These are phyloP conservation scores for Magnusiomyces magnusii DNA, from an alignment of 1,139 yeast genomes.

Conservation along the genomic window DNA sequence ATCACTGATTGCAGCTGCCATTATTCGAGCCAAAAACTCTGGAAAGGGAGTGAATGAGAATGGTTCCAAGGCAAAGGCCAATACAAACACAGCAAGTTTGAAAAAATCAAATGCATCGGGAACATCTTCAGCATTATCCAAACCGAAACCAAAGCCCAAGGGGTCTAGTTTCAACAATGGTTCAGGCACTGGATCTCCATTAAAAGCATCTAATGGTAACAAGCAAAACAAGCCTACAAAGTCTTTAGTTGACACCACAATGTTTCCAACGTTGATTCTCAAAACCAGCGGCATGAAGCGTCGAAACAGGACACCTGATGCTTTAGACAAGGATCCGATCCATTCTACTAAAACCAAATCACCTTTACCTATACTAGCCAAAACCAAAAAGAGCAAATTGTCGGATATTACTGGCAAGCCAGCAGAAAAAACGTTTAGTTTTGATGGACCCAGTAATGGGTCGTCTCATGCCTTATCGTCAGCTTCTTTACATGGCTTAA, in stretches of 20 bases:
- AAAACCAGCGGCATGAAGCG: neutral
- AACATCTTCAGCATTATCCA: neutral
- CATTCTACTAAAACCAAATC: neutral
- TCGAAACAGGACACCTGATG: neutral
- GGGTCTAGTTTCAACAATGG: neutral
- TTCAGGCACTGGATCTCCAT: neutral
- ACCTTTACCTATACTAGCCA: neutral
- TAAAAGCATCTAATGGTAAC: neutral
- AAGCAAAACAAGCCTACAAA: neutral
- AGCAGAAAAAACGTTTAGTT: neutral
- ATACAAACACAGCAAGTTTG: neutral
- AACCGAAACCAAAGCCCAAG: neutral
- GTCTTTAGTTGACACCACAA: neutral
- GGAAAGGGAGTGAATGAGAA: neutral
- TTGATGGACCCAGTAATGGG: neutral
- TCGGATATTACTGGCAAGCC: neutral
- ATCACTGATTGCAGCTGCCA: neutral
- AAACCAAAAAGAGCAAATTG: neutral
- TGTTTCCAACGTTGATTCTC: neutral
- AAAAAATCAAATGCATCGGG: neutral
- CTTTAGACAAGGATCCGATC: neutral
- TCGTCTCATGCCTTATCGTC: neutral
- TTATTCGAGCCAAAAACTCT: neutral
- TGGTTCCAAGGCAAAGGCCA: neutral
- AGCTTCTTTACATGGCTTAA: neutral